Base-by-base conservation (phyloP, 2,329 filamentous ascomycete genomes). In the Scedosporium dehoogii region DNA sequence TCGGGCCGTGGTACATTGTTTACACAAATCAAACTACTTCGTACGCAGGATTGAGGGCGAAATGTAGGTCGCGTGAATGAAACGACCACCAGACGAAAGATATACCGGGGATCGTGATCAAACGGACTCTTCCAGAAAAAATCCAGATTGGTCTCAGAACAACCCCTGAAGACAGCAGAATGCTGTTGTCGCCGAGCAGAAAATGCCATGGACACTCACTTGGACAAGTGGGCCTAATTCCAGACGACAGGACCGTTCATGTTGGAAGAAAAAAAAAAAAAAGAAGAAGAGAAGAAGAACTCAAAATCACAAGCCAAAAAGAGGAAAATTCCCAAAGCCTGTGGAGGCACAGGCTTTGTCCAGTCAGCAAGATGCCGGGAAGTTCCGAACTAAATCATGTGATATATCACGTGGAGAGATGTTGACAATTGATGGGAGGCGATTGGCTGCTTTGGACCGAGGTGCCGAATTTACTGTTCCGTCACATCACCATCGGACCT, bases 61-160 rank as follows among this genome's bases (percentile, higher is more conserved):
- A 38, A 61, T 82, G 80, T 82, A 80, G 79, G 82, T 82, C 79
- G 79, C 79, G 69, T 75, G 76, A 80, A 81, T 82, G 80, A 82
- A 82, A 82, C 80, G 76, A 73, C 75, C 76, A 73, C 72, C 76
- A 78, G 79, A 82, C 75, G 73, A 76, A 72, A 69, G 42, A 66
- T 63, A 71, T 68, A 74, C 74, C 75, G 75, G 75, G 68, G 75
- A 78, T 73, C 78, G 80, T 78, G 80, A 82, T 82, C 82, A 82
- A 82, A 81, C 75, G 78, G 79, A 81, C 79, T 78, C 65, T 69
- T 72, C 70, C 21, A 21, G 18, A 48, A 18, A 48, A 18, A 69
- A 71, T 65, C 65, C 65, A 67, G 64, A 63, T 76, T 79, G 68
- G 73, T 81, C 79, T 81, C 69, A 74, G 74, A 78, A 70, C 71